Base-by-base conservation (phyloP, 75 land plant species). In the Sequoia sempervirens region DNA sequence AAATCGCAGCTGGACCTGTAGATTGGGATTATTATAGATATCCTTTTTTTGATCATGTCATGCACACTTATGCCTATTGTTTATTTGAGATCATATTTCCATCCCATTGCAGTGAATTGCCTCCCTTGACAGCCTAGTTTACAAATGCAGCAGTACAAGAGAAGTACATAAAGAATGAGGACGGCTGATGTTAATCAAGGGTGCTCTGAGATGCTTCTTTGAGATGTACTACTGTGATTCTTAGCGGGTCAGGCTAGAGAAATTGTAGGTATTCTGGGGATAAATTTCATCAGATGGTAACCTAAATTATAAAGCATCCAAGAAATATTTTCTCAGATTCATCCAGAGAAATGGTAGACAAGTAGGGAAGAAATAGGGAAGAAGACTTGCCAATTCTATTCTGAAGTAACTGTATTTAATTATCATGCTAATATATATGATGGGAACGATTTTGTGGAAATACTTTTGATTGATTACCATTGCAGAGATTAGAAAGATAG, bases 11-110 rank as follows among this genome's bases (percentile, higher is more conserved):
- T 11, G 90, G 87, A 20, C 90, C 93, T 8, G 83, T 90, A 74
- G 96, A 97, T 81, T 97, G 99, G 99, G 99, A 97, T 79, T 97
- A 97, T 84, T 96, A 96, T 84, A 96, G 98, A 96, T 96, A 97
- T 95, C 99, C 99, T 94, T 92, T 79, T 83, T 20, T 23, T 10
- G 5, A 47, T 78, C 46, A 78, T 43, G 50, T 20, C 30, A 82
- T 52, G 82, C 20, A 46, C 36, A 30, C 18, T 81, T 46, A 64
- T 17, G 76, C 74, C 8, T 53, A 26, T 56, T 66, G n/a, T 52
- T 82, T 69, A 12, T 78, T 41, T n/a, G 41, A 41, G 28, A 37
- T 81, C 37, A 81, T 84, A 28, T 47, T 79, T 79, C 81, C 79
- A 75, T 78, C 15, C 20, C 23, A 38, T 80, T 80, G 34, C 18